Base-by-base conservation (phyloP, 371 early-diverging fungal genomes). In the Mortierella sp. region DNA sequence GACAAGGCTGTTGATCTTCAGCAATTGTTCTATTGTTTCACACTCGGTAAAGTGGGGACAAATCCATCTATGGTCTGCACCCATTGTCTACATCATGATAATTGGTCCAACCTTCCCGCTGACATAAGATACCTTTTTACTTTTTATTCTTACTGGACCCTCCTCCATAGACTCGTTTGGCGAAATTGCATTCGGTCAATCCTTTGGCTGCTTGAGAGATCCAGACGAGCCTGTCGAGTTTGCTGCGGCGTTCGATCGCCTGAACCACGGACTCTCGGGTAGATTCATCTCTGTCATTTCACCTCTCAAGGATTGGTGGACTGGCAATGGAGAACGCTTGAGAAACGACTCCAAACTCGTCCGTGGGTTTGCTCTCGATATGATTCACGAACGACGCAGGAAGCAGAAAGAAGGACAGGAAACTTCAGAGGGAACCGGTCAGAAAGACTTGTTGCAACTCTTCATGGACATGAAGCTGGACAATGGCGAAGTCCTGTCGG, bases 391-490 rank as follows among this genome's bases (percentile, higher is more conserved):
- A n/a, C 67, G 87, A 14, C 80, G 82, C n/a, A 54, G 59, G 14
- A 57, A 83, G 28, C 58, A 68, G 1, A 51, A 58, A 23, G 71
- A 78, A 3, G 14, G 26, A 26, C 52, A 34, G 0, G 46, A 54
- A 7, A 10, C 4, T 34, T 10, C 34, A n/a, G n/a, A n/a, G n/a
- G n/a, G n/a, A n/a, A n/a, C n/a, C 10, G 10, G 34, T 7, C 2
- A 13, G 21, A 78, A 64, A 45, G 91, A 91, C 72, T 66, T 91
- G 24, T 79, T 91, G 57, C 80, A 84, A 24, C 74, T 89, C 7
- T 89, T 91, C 58, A 89, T 90, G 89, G 71, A 81, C 42, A 81
- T 84, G 18, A 60, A 63, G 16, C 81, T 86, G 41, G 83, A 84
- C 14, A 78, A 87, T 48, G 88, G 87, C 10, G 80, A 84, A 0